phyloP scores from a whole-genome alignment of 306 rosid genomes.

The Crataegus laevigata region DNA sequence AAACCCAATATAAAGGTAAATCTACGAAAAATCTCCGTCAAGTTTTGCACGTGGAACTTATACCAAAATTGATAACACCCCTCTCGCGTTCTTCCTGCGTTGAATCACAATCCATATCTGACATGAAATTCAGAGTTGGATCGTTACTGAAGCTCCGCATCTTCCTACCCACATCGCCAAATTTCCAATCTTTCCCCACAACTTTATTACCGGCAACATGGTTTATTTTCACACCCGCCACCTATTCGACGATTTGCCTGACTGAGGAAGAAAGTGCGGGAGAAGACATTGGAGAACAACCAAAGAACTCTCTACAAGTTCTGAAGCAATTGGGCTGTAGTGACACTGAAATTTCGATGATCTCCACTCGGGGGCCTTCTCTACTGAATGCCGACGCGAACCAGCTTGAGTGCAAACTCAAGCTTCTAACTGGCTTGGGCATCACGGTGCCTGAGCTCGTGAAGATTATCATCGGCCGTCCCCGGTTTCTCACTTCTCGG shows the following conservation, averaged over 20 bases:
- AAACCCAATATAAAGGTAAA: neutral
- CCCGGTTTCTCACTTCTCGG: slow-evolving; percentile 41
- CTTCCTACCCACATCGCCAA: slow-evolving; percentile 11
- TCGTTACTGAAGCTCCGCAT: slow-evolving; percentile 30
- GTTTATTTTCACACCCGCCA: slow-evolving; percentile 27
- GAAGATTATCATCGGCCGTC: slow-evolving; percentile 51
- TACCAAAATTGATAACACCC: neutral
- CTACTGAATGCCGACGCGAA: slow-evolving; percentile 30
- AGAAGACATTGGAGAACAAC: slow-evolving; percentile 6
- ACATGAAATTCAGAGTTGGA: slow-evolving; percentile 19
- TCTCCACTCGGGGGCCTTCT: slow-evolving; percentile 34
- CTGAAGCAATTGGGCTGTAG: slow-evolving; percentile 63
- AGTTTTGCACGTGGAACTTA: too few species aligned
- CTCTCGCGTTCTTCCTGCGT: neutral
- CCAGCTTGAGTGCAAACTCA: slow-evolving; percentile 39
- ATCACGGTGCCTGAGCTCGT: slow-evolving; percentile 44
- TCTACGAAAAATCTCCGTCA: neutral
- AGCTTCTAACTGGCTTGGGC: slow-evolving; percentile 44
- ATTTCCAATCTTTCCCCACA: neutral
- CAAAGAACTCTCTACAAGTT: slow-evolving; percentile 29
- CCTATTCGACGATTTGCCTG: slow-evolving; percentile 48
- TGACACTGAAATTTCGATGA: slow-evolving; percentile 33
- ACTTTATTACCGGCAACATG: neutral
- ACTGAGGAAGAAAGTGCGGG: slow-evolving; percentile 11
- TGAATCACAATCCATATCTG: neutral